Percentiles rank a stretch among this genome's conserved stretches.
phyloP scores from a whole-genome alignment of 495 filamentous ascomycete genomes.

The Jackrogersella multiformis region DNA sequence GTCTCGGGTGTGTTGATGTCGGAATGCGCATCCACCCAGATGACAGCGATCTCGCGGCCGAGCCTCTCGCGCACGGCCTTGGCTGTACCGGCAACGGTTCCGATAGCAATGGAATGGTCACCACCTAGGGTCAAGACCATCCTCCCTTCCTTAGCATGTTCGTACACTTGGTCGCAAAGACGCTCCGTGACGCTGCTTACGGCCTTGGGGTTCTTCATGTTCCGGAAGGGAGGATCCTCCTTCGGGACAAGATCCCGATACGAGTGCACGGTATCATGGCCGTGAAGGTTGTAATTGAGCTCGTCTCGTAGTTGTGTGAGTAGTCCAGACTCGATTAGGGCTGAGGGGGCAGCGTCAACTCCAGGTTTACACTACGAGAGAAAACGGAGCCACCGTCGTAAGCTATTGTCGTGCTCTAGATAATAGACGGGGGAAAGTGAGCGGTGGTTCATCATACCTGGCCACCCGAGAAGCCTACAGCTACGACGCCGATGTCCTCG shows the following conservation, averaged over 20 bases:
- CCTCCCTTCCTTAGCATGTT: constrained; percentile 83
- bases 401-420: constrained; percentile 2
- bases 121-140: constrained; percentile 93
- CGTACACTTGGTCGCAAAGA: constrained; percentile 86
- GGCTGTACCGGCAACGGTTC: constrained; percentile 83
- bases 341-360: constrained; percentile 91
- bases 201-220: constrained; percentile 91
- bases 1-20: constrained; percentile 98
- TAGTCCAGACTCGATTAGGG: constrained; percentile 88
- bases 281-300: constrained; percentile 85
- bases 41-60: constrained; percentile 84
- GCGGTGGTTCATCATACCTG: constrained; percentile 69
- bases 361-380: constrained; percentile 80
- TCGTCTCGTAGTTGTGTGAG: constrained; percentile 84
- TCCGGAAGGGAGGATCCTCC: constrained; percentile 78
- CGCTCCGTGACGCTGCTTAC: constrained; percentile 87
- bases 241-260: constrained; percentile 80
- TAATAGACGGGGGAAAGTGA: neutral
- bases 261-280: constrained; percentile 83
- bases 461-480: constrained; percentile 96
- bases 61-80: constrained; percentile 86
- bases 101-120: constrained; percentile 96
- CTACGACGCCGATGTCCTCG: constrained; percentile 87
- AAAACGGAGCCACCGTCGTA: constrained; percentile 28
- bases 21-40: constrained; percentile 98